Evolutionary conservation across 106 monocot genomes (phyloP).

Genomic region (Cymbidium sinense): DNA sequence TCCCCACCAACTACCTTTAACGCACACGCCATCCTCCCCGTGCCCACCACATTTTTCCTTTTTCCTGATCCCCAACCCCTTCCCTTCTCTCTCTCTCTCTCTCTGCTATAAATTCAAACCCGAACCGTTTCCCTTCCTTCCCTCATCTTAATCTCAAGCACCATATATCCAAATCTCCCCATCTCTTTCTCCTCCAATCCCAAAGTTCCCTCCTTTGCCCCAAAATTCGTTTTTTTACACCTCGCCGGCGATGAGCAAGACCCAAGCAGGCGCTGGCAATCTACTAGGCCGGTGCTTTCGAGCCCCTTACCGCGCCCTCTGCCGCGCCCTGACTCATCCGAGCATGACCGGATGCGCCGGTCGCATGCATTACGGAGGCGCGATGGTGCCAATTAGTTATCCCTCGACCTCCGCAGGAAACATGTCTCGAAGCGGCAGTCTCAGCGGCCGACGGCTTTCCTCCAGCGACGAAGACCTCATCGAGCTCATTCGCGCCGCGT

Average conservation of each 20-base stretch:
- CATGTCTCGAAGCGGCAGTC: slow-evolving; percentile 21
- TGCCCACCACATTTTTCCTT: not conserved
- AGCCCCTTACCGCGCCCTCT: slow-evolving; percentile 37
- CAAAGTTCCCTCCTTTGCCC: not conserved
- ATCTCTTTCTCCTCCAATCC: not conserved
- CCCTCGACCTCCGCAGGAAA: not conserved
- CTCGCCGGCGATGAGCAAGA: not conserved
- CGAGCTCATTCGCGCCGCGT: slow-evolving; percentile 49
- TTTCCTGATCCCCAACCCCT: not conserved
- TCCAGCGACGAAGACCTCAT: slow-evolving; percentile 32
- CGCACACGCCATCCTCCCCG: slow-evolving; percentile 1
- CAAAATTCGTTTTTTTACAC: not conserved
- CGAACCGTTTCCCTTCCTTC: not conserved
- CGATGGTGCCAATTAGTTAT: slow-evolving; percentile 1
- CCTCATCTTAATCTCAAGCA: not conserved
- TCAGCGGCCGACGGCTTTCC: slow-evolving; percentile 8
- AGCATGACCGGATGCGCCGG: slow-evolving; percentile 41
- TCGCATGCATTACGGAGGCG: slow-evolving; percentile 12
- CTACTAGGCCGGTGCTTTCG: slow-evolving; percentile 17
- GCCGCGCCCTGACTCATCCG: slow-evolving; percentile 32
- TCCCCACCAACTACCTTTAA: too few relatives aligned
- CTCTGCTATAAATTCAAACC: not conserved
- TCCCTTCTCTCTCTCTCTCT: not conserved
- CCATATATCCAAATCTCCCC: not conserved
- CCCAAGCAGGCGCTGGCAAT: not conserved